A percentile compares a stretch with the other conserved stretches of the same genome.
Conservation (phyloP, 169 alveolate genomes). For the Cryptosporidium bovis region DNA sequence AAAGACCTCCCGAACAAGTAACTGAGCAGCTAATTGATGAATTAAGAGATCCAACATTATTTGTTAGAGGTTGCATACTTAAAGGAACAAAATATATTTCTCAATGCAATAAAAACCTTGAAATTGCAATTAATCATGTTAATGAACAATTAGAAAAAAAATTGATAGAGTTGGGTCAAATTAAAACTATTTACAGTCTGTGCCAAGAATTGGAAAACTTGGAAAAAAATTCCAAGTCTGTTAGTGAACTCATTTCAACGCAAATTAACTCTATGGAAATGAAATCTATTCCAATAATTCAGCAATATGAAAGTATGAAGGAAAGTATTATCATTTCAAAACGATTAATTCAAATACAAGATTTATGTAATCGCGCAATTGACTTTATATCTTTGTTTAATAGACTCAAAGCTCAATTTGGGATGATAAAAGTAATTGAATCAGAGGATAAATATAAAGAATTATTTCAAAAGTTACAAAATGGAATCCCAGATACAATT, state of each 20-base stretch:
- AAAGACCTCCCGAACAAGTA: background rate
- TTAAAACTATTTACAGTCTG: conserved; percentile 11
- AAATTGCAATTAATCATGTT: conserved; percentile 24
- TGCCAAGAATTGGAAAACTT: conserved; percentile 32
- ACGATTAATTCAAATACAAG: conserved; percentile 37
- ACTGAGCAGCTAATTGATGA: conserved; percentile 51
- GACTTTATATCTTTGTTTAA: conserved; percentile 48
- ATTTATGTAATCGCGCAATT: conserved; percentile 38
- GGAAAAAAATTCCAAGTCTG: background rate
- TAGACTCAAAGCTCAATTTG: conserved; percentile 14
- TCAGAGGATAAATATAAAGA: conserved; percentile 16
- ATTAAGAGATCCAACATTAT: conserved; percentile 43
- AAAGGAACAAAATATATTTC: conserved; percentile 45
- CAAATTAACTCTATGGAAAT: conserved; percentile 1
- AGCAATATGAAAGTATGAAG: conserved; percentile 53
- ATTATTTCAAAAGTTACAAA: conserved; percentile 7
- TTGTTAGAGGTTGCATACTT: conserved; percentile 55
- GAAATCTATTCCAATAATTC: conserved; percentile 5
- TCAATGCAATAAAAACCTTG: conserved; percentile 35
- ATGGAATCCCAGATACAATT: conserved; percentile 26
- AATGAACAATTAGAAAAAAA: conserved; percentile 36
- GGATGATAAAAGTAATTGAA: conserved; percentile 10
- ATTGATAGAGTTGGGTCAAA: conserved; percentile 23
- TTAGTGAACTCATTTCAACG: background rate
- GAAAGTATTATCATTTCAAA: conserved; percentile 16